Evolutionary conservation across 2,329 filamentous ascomycete species (phyloP), one percentile per base, ranked within the genome.

Genomic region (Achaetomium macrosporum): DNA sequence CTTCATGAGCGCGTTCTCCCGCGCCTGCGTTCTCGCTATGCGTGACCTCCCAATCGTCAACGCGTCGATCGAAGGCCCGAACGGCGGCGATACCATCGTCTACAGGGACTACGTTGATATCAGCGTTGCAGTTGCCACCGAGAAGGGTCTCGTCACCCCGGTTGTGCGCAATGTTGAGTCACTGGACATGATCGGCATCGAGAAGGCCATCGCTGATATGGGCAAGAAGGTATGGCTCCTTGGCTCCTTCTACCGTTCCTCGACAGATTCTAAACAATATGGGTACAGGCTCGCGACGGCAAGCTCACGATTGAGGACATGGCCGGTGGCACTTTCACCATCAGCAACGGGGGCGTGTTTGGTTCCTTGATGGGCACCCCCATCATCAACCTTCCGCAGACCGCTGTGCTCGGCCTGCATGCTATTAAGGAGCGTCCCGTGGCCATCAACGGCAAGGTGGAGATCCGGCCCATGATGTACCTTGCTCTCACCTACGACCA

Each of bases 381-480:
- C 10, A 97, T 99, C 69, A 97, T 99, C 77, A 99, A 99, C 73
- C 78, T 96, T 44, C 92, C 92, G 13, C 92, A 97, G 69, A 92
- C 88, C 55, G 88, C 90, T 53, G 91, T 96, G 10, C 81, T 96
- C 54, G 92, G 92, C 60, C 84, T 96, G 19, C 92, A 99, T 70
- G 90, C 92, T 43, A 96, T 96, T 73, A 99, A 99, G 77, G 90
- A 99, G 51, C 88, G 87, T 65, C 84, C 92, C 2, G 84, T 96
- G 48, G 92, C 81, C 25, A 78, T 97, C 57, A 90, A 97, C 66
- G 93, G 93, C 66, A 95, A 96, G 76, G 78, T 97, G 53, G 91
- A 96, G 71, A 88, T 96, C 63, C 83, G 93, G 61, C 93, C 93
- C n/a, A 97, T 99, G 90, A 99, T 99, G 93, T 97, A 96, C 72